A percentile compares a stretch with the other conserved stretches of the same genome.
phyloP scores from a whole-genome alignment of 2,329 filamentous ascomycete species.

The Rosellinia necatrix region DNA sequence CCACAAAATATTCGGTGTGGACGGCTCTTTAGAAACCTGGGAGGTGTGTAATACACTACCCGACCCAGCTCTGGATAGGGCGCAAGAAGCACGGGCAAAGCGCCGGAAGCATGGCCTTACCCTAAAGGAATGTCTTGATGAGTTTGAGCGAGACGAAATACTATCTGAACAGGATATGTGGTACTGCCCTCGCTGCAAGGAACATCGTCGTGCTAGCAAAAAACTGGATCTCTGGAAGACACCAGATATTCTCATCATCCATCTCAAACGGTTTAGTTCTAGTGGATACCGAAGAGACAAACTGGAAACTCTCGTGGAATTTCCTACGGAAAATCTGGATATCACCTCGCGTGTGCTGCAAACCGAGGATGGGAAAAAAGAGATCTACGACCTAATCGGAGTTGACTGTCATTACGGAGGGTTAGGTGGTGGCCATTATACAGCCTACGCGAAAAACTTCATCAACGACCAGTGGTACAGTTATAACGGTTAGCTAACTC shows the following conservation, averaged over 20 bases:
- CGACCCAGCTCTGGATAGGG: constrained; percentile 68
- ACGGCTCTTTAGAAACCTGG: constrained; percentile 62
- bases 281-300: constrained; percentile 84
- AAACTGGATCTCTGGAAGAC: constrained; percentile 97
- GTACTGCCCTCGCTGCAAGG: constrained; percentile 97
- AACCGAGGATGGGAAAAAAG: constrained; percentile 77
- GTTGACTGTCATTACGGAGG: constrained; percentile 96
- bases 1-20: constrained; percentile 70
- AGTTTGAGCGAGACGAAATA: constrained; percentile 92
- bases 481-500: constrained; percentile 77
- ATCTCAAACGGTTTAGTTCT: constrained; percentile 93
- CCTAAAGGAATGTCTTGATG: constrained; percentile 87
- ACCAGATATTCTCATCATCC: constrained; percentile 91
- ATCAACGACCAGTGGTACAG: constrained; percentile 90
- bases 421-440: constrained; percentile 94
- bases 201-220: constrained; percentile 89
- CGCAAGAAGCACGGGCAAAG: constrained; percentile 63
- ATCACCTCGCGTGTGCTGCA: constrained; percentile 79
- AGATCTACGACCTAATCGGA: constrained; percentile 90
- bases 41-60: constrained; percentile 56
- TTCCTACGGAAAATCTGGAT: constrained; percentile 86
- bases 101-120: constrained; percentile 78
- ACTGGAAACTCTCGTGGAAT: constrained; percentile 87
- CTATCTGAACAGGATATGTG: constrained; percentile 95
- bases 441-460: constrained; percentile 92